Evolutionary conservation across 306 rosid genomes (phyloP).

Genomic region (Astragalus membranaceus): DNA sequence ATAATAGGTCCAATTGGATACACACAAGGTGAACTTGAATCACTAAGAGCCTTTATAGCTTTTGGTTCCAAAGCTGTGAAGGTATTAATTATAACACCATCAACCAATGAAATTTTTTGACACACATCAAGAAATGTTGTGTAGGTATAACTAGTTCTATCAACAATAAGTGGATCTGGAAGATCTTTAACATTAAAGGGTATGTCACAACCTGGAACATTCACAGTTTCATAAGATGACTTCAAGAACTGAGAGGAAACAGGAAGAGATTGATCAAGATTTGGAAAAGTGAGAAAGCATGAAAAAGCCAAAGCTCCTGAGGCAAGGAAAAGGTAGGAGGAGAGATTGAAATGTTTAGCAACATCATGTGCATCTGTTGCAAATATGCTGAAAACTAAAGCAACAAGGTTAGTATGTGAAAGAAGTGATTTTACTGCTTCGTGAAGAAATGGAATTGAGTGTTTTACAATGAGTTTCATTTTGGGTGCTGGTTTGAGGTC

Average conservation of each 20-base stretch:
- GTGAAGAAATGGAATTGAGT: conserved; percentile 17
- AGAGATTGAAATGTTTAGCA: conserved; percentile 21
- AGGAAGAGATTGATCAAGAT: not conserved
- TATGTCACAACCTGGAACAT: not conserved
- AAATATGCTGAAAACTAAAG: not conserved
- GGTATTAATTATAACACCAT: conserved; percentile 24
- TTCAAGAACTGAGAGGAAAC: not conserved
- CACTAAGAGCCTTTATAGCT: not conserved
- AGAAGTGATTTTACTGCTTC: not conserved
- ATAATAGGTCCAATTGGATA: conserved; percentile 31
- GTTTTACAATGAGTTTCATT: not conserved
- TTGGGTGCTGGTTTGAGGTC: not conserved
- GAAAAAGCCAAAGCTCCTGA: not conserved
- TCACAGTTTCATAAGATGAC: not conserved
- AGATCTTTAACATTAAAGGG: conserved; percentile 19
- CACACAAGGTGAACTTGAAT: not conserved
- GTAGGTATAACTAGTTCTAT: conserved; percentile 6
- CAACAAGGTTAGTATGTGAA: not conserved
- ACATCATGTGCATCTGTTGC: not conserved
- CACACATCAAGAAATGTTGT: not conserved
- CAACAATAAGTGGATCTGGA: not conserved
- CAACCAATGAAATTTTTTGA: not conserved
- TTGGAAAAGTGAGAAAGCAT: not conserved
- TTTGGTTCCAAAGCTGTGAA: conserved; percentile 11
- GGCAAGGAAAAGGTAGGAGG: not conserved